phyloP scores from a whole-genome alignment of 2,329 filamentous ascomycete genomes.

The Ophiostoma sp. region DNA sequence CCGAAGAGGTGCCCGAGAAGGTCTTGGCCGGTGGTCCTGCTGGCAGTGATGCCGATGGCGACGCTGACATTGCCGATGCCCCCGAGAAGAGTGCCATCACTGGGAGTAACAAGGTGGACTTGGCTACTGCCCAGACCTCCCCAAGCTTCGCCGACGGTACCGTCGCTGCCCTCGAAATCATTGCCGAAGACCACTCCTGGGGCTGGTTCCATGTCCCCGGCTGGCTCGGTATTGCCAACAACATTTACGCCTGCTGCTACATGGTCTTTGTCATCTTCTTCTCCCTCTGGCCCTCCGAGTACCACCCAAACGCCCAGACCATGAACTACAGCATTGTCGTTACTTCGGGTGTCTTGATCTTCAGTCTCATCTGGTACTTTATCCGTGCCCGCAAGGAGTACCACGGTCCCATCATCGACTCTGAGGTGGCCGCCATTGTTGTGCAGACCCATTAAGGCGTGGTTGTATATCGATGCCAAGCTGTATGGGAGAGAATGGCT shows the following conservation, averaged over 20 bases:
- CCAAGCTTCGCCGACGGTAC: not conserved
- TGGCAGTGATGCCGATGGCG: too few species aligned
- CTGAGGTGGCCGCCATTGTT: slow-evolving; percentile 10
- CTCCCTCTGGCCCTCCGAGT: slow-evolving; percentile 47
- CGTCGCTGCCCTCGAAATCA: not conserved
- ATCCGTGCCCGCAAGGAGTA: slow-evolving; percentile 31
- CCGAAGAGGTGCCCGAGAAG: not conserved
- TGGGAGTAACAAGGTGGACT: not conserved
- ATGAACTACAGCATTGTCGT: slow-evolving; percentile 54
- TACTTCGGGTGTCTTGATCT: slow-evolving; percentile 41
- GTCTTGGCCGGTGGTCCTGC: not conserved
- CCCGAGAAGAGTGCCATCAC: not conserved
- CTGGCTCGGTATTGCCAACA: slow-evolving; percentile 42
- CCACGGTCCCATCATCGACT: slow-evolving; percentile 27
- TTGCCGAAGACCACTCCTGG: slow-evolving; percentile 39
- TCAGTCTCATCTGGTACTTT: slow-evolving; percentile 43
- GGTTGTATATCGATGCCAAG: too few species aligned
- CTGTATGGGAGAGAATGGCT: not conserved
- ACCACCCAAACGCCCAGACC: slow-evolving; percentile 39
- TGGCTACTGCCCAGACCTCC: not conserved
- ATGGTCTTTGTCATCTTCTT: slow-evolving; percentile 48
- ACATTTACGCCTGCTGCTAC: slow-evolving; percentile 45
- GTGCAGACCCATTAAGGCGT: not conserved
- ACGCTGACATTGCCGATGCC: too few species aligned
- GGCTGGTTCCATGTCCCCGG: slow-evolving; percentile 47